Conservation (phyloP, 805 yeast species). For the Clavispora carvajalis region DNA sequence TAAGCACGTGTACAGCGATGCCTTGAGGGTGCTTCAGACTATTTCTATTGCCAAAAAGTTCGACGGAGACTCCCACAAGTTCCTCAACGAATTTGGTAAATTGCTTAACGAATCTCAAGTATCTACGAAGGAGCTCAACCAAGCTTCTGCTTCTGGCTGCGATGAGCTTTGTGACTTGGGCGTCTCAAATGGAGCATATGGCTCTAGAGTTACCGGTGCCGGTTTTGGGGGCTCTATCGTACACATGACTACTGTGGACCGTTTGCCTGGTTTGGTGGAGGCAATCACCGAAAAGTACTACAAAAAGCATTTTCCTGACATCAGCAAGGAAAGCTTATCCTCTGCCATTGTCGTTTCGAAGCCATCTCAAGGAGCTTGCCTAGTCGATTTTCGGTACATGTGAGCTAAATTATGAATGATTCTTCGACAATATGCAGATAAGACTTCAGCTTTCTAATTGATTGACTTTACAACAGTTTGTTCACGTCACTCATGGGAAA, state of each 20-base stretch:
- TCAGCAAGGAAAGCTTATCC: constrained; percentile 39
- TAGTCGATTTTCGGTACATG: constrained; percentile 5
- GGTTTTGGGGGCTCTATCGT: constrained; percentile 76
- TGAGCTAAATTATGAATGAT: background rate
- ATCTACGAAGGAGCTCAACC: constrained; percentile 43
- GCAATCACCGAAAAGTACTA: constrained; percentile 52
- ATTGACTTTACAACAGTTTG: too few species aligned
- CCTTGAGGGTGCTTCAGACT: constrained; percentile 52
- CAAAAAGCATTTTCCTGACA: constrained; percentile 41
- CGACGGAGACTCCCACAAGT: constrained; percentile 23
- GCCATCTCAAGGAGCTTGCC: constrained; percentile 51
- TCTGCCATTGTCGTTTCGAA: constrained; percentile 51
- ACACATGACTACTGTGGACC: constrained; percentile 49
- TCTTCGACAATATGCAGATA: too few species aligned
- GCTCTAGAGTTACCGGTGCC: constrained; percentile 74
- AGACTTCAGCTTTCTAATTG: too few species aligned
- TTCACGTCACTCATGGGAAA: too few species aligned
- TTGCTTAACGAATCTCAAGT: constrained; percentile 57
- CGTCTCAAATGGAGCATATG: constrained; percentile 49
- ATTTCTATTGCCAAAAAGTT: constrained; percentile 33
- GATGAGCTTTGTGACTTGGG: constrained; percentile 53
- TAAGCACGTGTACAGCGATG: constrained; percentile 58
- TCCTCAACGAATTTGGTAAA: constrained; percentile 43
- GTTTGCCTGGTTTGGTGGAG: constrained; percentile 28
- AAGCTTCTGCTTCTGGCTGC: constrained; percentile 50